phyloP scores from a whole-genome alignment of 352 stramenopile genomes.

The Phytophthora multivora region DNA sequence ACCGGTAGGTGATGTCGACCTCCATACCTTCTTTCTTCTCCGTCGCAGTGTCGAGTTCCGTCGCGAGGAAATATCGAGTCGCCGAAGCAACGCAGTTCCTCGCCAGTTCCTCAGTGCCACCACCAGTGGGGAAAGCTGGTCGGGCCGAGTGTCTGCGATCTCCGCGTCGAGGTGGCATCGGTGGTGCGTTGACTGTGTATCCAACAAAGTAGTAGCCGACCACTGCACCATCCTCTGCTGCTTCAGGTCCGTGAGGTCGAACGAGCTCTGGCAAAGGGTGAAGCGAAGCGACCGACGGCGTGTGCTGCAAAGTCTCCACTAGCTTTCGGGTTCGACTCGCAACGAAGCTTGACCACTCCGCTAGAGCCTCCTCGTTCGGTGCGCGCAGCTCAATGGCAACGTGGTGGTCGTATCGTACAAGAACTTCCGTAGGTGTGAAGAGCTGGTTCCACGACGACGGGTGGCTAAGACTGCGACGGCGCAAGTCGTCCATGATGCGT shows the following conservation, averaged over 20 bases:
- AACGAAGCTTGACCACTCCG: constrained; percentile 79
- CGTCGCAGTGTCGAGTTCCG: constrained; percentile 57
- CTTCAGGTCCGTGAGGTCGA: constrained; percentile 19
- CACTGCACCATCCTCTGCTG: constrained; percentile 8
- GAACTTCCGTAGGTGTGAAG: constrained; percentile 74
- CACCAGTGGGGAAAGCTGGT: neutral
- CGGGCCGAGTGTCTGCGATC: constrained; percentile 18
- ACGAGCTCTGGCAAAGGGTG: constrained; percentile 77
- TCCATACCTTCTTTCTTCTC: constrained; percentile 71
- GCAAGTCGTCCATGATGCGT: constrained; percentile 78
- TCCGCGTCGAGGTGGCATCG: constrained; percentile 9
- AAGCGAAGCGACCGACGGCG: constrained; percentile 56
- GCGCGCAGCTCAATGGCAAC: constrained; percentile 66
- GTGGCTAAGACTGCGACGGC: constrained; percentile 60
- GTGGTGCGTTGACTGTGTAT: constrained; percentile 48
- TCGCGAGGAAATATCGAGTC: constrained; percentile 81
- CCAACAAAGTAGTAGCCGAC: constrained; percentile 77
- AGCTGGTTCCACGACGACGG: constrained; percentile 78
- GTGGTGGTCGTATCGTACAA: constrained; percentile 87
- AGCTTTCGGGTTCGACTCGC: constrained; percentile 84
- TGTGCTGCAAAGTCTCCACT: constrained; percentile 82
- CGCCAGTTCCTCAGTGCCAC: constrained; percentile 38
- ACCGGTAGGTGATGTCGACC: constrained; percentile 58
- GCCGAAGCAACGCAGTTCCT: constrained; percentile 56
- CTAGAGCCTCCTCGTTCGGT: constrained; percentile 59